Evolutionary conservation across 495 filamentous ascomycete genomes (phyloP).

Genomic region (Xylaria curta): DNA sequence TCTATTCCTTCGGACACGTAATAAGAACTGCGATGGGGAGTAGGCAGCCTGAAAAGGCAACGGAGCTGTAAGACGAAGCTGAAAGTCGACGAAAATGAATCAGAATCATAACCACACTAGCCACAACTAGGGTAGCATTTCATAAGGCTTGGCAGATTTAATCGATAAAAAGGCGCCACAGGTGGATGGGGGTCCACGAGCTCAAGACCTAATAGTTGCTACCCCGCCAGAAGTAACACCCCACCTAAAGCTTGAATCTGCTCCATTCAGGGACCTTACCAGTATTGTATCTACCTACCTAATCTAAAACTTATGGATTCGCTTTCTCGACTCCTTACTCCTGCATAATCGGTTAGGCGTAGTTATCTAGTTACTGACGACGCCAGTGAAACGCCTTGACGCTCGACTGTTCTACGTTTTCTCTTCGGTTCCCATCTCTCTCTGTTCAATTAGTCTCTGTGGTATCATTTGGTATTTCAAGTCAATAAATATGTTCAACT

Average conservation of each 20-base stretch:
- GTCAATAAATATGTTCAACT: constrained; percentile 51
- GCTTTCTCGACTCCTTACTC: constrained; percentile 20
- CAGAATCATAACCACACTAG: constrained; percentile 15
- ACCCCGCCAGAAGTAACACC: constrained; percentile 19
- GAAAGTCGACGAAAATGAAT: not conserved
- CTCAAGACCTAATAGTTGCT: not conserved
- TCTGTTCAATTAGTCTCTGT: not conserved
- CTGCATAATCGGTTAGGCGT: constrained; percentile 12
- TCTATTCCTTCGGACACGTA: constrained; percentile 24
- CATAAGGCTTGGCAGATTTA: not conserved
- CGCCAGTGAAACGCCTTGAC: not conserved
- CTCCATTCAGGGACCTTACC: not conserved
- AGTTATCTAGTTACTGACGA: not conserved
- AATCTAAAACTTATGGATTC: constrained; percentile 1
- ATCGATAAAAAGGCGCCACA: constrained; percentile 21
- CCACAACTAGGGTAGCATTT: constrained; percentile 2
- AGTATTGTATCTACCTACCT: not conserved
- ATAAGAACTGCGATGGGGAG: not conserved
- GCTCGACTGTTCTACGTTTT: constrained; percentile 1
- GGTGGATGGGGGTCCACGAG: not conserved
- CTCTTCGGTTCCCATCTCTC: not conserved
- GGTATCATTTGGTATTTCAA: not conserved
- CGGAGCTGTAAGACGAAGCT: not conserved
- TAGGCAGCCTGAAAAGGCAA: not conserved
- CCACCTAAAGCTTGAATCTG: constrained; percentile 11